Percentiles rank a stretch among this genome's conserved stretches.
These are phyloP conservation scores for Parmelia sp. DNA, from an alignment of 495 filamentous ascomycete genomes.

Conservation along the genomic window DNA sequence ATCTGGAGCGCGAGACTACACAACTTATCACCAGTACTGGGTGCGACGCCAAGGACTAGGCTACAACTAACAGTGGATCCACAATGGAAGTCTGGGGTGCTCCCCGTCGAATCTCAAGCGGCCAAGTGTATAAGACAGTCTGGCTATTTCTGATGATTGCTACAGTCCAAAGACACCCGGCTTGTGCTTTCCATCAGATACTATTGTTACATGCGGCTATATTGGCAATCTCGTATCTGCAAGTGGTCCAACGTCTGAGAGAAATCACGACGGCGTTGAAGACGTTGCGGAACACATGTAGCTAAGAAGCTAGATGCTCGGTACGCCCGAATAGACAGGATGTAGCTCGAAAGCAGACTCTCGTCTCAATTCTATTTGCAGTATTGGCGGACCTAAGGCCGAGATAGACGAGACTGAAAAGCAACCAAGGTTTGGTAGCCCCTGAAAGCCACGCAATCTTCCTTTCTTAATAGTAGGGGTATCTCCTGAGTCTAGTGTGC, in stretches of 20 bases:
- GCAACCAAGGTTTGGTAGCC: not conserved
- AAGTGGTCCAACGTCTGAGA: not conserved
- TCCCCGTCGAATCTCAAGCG: not conserved
- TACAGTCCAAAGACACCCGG: not conserved
- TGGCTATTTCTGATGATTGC: not conserved
- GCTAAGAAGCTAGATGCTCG: constrained; percentile 4
- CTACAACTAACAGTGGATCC: constrained; percentile 1
- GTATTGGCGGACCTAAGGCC: not conserved
- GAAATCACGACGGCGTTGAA: not conserved
- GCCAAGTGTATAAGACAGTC: not conserved
- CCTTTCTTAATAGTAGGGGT: not conserved
- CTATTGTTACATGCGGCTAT: not conserved
- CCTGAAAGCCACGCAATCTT: not conserved
- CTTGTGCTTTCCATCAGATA: not conserved
- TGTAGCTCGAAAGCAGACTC: not conserved
- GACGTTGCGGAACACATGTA: not conserved
- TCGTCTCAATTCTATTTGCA: not conserved
- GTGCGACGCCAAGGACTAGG: constrained; percentile 26
- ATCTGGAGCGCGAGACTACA: constrained; percentile 45
- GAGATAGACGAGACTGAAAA: not conserved
- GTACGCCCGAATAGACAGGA: not conserved
- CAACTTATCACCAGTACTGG: constrained; percentile 41
- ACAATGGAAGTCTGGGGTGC: not conserved
- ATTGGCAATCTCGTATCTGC: not conserved
- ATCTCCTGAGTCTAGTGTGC: not conserved